These are phyloP conservation scores for Aquanectria penicillioides DNA, from an alignment of 2,329 filamentous ascomycete species.

Conservation along the genomic window DNA sequence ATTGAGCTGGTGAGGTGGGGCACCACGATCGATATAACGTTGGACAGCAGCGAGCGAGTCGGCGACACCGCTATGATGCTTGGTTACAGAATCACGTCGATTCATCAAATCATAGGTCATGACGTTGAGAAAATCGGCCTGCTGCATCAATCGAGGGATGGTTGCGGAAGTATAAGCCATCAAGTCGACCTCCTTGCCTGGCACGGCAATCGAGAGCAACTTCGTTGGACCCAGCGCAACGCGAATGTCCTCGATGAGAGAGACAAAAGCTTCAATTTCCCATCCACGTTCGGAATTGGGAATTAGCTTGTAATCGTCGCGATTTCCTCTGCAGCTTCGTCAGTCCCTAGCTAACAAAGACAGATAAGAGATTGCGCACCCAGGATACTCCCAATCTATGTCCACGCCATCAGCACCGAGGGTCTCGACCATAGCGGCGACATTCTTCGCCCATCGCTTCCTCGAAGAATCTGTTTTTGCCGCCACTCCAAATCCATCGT, in stretches of 20 bases:
- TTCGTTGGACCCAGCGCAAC: conserved; percentile 64
- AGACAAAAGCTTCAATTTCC: conserved; percentile 72
- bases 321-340: conserved; percentile 64
- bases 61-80: conserved; percentile 72
- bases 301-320: conserved; percentile 73
- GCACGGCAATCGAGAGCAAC: conserved; percentile 74
- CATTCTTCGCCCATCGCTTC: conserved; percentile 69
- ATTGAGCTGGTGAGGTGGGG: conserved; percentile 63
- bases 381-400: conserved; percentile 74
- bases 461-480: conserved; percentile 63
- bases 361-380: conserved; percentile 43
- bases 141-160: conserved; percentile 65
- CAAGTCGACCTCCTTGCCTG: conserved; percentile 72
- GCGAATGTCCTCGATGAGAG: conserved; percentile 68
- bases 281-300: conserved; percentile 68
- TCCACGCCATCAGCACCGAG: conserved; percentile 73
- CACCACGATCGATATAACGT: conserved; percentile 67
- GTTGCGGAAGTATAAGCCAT: conserved; percentile 71
- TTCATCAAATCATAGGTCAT: conserved; percentile 79
- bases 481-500: conserved; percentile 67
- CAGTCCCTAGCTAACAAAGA: background rate
- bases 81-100: conserved; percentile 70
- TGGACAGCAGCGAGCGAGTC: conserved; percentile 65
- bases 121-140: conserved; percentile 74
- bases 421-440: conserved; percentile 68